Base-by-base conservation (phyloP, 2,329 filamentous ascomycete species). In the Fusarium duplospermum region DNA sequence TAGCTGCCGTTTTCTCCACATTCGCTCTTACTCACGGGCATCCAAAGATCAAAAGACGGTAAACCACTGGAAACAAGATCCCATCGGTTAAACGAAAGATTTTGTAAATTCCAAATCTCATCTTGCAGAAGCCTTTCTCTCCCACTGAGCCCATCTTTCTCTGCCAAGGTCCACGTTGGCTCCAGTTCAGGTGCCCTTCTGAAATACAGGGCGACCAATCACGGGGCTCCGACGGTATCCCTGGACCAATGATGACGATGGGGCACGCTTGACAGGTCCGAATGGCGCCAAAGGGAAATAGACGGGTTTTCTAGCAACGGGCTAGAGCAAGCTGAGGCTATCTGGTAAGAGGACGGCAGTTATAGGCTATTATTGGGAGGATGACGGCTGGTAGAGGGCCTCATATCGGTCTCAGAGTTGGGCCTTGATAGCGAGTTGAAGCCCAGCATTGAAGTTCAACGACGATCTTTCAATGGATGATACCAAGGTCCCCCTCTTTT, bases 191-290 rank as follows among this genome's bases (percentile, higher is more conserved):
- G 36, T 70, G 66, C 40, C 22, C 45, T 24, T 61, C 35, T 50
- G 67, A 78, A 77, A 38, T 22, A 6, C 71, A 78, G 77, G 77
- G 77, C 77, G 70, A 65, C 77, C 75, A 78, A 78, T 78, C 66
- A 65, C 20, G 4, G 18, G 22, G 24, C 29, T 6, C 35, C 38
- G 52, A 61, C 47, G 68, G 57, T 27, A 40, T 18, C 58, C 69
- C 58, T 64, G 58, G 66, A 52, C 77, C 77, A 78, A 78, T 78
- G 60, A 60, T 62, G 31, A 29, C n/a, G 29, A 62, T 36, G 54
- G 68, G 68, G 14, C 27, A 61, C 40, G 29, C 29, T 24, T 50
- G 59, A 67, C 13, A 56, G 45, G 42, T 50, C 24, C 38, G 60
- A 24, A 38, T 33, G n/a, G n/a, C 18, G 31, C 52, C 52, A 56